Percentiles rank a stretch among this genome's conserved stretches.
phyloP scores from a whole-genome alignment of 2,329 filamentous ascomycete species.

The Biscogniauxia sp. region DNA sequence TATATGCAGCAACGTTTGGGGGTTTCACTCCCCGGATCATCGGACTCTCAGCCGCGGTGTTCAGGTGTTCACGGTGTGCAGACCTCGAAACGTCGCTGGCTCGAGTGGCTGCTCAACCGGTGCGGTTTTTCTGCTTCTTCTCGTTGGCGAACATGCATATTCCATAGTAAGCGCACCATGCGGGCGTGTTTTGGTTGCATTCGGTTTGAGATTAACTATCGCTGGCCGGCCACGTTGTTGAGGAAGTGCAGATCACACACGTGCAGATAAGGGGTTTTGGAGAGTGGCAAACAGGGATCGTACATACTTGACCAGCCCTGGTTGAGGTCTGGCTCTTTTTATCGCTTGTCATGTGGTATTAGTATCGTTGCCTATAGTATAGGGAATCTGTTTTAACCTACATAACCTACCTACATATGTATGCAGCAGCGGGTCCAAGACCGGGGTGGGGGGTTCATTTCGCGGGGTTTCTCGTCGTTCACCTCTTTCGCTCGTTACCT shows the following conservation, averaged over 20 bases:
- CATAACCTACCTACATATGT: too few relatives aligned
- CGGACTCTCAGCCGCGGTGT: background rate
- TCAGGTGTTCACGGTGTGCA: background rate
- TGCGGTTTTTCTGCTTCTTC: constrained; percentile 8
- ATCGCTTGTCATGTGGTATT: background rate
- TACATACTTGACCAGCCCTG: constrained; percentile 12
- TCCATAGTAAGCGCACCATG: constrained; percentile 25
- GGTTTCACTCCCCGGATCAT: background rate
- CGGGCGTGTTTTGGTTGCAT: constrained; percentile 20
- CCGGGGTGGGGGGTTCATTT: background rate
- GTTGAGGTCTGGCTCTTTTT: constrained; percentile 4
- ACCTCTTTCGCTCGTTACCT: constrained; percentile 1
- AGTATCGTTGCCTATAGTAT: background rate
- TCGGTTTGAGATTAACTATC: constrained; percentile 21
- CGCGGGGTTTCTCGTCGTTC: constrained; percentile 1
- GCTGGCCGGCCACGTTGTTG: constrained; percentile 21
- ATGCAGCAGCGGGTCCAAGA: too few relatives aligned
- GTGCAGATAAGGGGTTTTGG: constrained; percentile 25
- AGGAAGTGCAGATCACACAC: constrained; percentile 22
- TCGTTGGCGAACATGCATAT: constrained; percentile 7
- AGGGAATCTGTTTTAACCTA: background rate
- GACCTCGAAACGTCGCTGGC: constrained; percentile 9
- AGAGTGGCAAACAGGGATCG: constrained; percentile 16
- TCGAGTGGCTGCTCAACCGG: constrained; percentile 15
- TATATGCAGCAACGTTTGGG: background rate